Conservation (phyloP, 345 rosid species). For the Camelina neglecta region DNA sequence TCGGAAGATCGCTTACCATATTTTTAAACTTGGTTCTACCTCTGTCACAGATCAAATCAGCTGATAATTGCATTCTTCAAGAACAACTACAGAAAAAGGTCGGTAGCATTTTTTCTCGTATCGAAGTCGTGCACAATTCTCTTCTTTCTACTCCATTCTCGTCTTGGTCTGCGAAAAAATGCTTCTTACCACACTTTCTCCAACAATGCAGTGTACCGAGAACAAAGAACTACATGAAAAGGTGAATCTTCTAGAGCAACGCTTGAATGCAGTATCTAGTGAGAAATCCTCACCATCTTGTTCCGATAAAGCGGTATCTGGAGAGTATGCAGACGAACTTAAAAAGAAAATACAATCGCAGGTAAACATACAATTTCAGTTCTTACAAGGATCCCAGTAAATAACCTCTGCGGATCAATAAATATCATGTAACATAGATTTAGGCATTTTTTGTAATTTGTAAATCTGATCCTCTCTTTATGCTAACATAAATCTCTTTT, state of each 20-base stretch:
- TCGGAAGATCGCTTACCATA: constrained; percentile 15
- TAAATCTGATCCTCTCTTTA: not conserved
- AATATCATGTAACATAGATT: constrained; percentile 5
- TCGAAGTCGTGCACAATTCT: not conserved
- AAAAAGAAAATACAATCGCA: constrained; percentile 81
- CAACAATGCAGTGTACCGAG: constrained; percentile 68
- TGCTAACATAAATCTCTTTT: constrained; percentile 21
- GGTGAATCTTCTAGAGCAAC: constrained; percentile 73
- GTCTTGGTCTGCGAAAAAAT: constrained; percentile 7
- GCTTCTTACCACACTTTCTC: constrained; percentile 22
- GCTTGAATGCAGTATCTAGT: constrained; percentile 55
- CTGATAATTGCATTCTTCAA: constrained; percentile 97
- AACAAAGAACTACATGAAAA: constrained; percentile 83
- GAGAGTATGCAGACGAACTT: constrained; percentile 64
- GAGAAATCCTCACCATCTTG: constrained; percentile 52
- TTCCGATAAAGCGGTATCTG: constrained; percentile 53
- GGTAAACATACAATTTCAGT: constrained; percentile 51
- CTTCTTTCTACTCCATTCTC: constrained; percentile 3
- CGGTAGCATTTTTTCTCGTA: constrained; percentile 14
- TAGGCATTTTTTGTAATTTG: not conserved
- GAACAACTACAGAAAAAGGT: constrained; percentile 97
- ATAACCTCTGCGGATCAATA: not conserved
- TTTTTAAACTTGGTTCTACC: constrained; percentile 40
- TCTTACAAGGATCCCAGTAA: constrained; percentile 13
- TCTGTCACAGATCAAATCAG: constrained; percentile 81